Base-by-base conservation (phyloP, 2,329 filamentous ascomycete species). In the Torrubiellomyces zombiae region DNA sequence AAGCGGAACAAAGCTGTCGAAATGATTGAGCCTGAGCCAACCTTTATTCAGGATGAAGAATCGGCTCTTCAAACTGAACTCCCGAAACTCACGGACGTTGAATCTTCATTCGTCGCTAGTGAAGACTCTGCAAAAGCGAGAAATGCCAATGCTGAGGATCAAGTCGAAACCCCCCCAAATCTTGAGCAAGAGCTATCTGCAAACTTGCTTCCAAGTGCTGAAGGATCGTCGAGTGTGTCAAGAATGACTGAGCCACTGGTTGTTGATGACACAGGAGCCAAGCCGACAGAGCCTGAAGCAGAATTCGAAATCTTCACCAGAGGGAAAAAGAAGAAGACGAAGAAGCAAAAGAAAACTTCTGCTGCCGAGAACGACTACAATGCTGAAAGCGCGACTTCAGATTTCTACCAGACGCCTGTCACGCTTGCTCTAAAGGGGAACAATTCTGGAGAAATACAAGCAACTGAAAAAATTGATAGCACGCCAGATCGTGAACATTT, bases 1-100 rank as follows among this genome's bases (percentile, higher is more conserved):
- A 42, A 40, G 32, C 38, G 38, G 23, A 45, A 42, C 42, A 51
- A 35, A n/a, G n/a, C n/a, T n/a, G n/a, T n/a, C n/a, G n/a, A n/a
- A n/a, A n/a, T n/a, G n/a, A n/a, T n/a, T n/a, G n/a, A n/a, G n/a
- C n/a, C n/a, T n/a, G n/a, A n/a, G 25, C 20, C 14, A 9, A 7
- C 23, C 5, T 28, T 24, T 10, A 20, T 3, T n/a, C 13, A 10
- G 3, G 21, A 26, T 12, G n/a, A 10, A 5, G 27, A 31, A 15
- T 24, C 32, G 1, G 9, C n/a, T n/a, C 3, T n/a, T n/a, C n/a
- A n/a, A n/a, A n/a, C 18, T 9, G 14, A 16, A 5, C 19, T 16
- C 12, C 5, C 23, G 9, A 13, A 26, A 8, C 22, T 24, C 10
- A 12, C 16, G 3, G 15, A 10, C 4, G 24, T 21, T n/a, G 3